These are phyloP conservation scores for Morella rubra DNA, from an alignment of 306 rosid species.

Conservation along the genomic window DNA sequence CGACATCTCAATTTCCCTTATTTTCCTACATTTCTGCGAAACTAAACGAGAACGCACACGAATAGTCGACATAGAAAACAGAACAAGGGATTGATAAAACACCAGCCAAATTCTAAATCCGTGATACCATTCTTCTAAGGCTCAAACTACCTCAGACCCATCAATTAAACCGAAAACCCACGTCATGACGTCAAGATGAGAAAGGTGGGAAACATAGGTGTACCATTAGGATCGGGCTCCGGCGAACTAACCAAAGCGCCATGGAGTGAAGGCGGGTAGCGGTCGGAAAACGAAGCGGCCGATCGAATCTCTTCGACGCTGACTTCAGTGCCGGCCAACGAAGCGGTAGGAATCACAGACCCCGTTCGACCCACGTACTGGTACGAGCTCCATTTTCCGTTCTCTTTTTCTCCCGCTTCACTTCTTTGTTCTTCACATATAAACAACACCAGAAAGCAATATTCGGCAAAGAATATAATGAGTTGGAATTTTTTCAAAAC, in stretches of 20 bases:
- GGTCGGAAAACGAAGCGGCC: conserved; percentile 62
- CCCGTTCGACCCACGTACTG: conserved; percentile 67
- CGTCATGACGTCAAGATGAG: conserved; percentile 3
- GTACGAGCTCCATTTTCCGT: conserved; percentile 66
- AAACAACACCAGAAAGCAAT: conserved; percentile 29
- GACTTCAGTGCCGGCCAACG: conserved; percentile 67
- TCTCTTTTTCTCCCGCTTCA: conserved; percentile 52
- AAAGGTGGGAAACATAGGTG: background rate
- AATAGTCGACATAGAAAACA: background rate
- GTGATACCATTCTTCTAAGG: background rate
- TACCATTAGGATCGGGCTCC: conserved; percentile 64
- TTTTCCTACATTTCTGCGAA: background rate
- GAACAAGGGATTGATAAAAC: background rate
- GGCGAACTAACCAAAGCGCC: conserved; percentile 67
- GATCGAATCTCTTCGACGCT: conserved; percentile 91
- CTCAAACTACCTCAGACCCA: conserved; percentile 20
- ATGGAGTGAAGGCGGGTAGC: conserved; percentile 80
- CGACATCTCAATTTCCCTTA: background rate
- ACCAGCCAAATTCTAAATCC: background rate
- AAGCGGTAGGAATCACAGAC: conserved; percentile 59
- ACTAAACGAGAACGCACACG: background rate
- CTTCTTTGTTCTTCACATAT: conserved; percentile 44
- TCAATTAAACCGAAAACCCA: conserved; percentile 25
- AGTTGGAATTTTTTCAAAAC: background rate
- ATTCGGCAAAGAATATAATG: background rate